Evolutionary conservation across 352 stramenopile species (phyloP).

Genomic region (Thraustochytrium striatum): DNA sequence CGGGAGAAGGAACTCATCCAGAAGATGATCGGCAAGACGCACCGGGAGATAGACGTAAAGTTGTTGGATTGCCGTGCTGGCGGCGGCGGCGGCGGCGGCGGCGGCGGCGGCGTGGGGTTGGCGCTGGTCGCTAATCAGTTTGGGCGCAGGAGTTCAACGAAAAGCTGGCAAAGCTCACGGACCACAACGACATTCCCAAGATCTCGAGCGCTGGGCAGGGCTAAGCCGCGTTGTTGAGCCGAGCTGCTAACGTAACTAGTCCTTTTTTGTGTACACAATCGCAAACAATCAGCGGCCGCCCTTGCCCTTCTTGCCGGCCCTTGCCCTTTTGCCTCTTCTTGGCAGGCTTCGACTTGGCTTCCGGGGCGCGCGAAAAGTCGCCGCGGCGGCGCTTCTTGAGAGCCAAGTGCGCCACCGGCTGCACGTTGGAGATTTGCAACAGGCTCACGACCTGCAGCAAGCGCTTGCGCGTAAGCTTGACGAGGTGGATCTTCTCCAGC

Average conservation of each 20-base stretch:
- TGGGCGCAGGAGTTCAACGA: constrained; percentile 94
- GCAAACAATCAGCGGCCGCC: not conserved
- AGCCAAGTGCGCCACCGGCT: not conserved
- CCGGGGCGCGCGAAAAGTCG: constrained; percentile 45
- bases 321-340: constrained; percentile 36
- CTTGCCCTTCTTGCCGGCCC: too few species aligned
- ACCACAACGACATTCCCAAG: constrained; percentile 95
- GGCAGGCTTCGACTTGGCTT: constrained; percentile 43
- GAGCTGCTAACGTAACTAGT: constrained; percentile 18
- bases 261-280: not conserved
- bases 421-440: constrained; percentile 16
- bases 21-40: constrained; percentile 75
- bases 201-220: constrained; percentile 84
- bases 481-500: not conserved
- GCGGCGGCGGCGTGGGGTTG: too few species aligned
- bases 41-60: too few species aligned
- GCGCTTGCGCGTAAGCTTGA: constrained; percentile 35
- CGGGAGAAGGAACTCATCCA: constrained; percentile 75
- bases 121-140: too few species aligned
- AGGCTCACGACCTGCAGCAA: constrained; percentile 18
- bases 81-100: too few species aligned
- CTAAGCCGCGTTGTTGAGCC: constrained; percentile 57
- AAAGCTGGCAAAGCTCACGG: constrained; percentile 87
- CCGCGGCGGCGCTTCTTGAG: constrained; percentile 22
- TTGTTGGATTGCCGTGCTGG: too few species aligned